phyloP scores from a whole-genome alignment of 2,329 filamentous ascomycete genomes.

The Aspergillus unguis region DNA sequence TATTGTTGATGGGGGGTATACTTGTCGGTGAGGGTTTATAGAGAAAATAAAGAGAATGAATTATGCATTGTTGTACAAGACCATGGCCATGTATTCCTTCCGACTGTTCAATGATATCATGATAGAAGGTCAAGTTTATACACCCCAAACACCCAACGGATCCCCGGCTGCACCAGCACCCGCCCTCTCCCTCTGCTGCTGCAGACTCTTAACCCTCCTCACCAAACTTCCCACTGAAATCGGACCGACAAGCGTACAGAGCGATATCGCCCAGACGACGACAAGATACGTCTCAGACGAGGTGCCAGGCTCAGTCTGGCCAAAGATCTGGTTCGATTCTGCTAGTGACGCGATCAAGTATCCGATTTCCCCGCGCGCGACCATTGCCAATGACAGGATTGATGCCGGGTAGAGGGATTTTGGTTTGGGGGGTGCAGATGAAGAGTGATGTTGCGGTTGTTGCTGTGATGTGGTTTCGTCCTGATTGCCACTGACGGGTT shows the following conservation, averaged over 20 bases:
- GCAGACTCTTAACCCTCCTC: slow-evolving; percentile 44
- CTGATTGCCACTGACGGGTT: background rate
- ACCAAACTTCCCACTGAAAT: slow-evolving; percentile 52
- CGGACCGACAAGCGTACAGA: slow-evolving; percentile 56
- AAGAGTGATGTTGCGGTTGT: background rate
- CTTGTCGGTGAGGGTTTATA: background rate
- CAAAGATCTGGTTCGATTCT: slow-evolving; percentile 52
- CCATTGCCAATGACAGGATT: slow-evolving; percentile 68
- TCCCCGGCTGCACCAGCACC: slow-evolving; percentile 25
- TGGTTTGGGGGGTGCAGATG: slow-evolving; percentile 43
- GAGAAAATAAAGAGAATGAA: too few species aligned
- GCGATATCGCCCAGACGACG: slow-evolving; percentile 55
- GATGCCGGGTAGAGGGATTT: slow-evolving; percentile 64
- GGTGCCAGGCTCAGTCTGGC: slow-evolving; percentile 14
- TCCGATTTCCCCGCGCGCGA: slow-evolving; percentile 74
- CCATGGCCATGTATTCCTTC: too few species aligned
- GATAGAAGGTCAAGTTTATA: slow-evolving; percentile 19
- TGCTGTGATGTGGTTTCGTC: background rate
- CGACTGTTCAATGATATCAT: too few species aligned
- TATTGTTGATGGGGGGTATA: slow-evolving; percentile 71
- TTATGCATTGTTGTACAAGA: too few species aligned
- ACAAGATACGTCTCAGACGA: slow-evolving; percentile 51
- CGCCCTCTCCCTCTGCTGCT: slow-evolving; percentile 23
- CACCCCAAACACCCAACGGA: slow-evolving; percentile 46
- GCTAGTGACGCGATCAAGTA: slow-evolving; percentile 71